Conservation (phyloP, 2,329 filamentous ascomycete species). For the Triangularia setosa region DNA sequence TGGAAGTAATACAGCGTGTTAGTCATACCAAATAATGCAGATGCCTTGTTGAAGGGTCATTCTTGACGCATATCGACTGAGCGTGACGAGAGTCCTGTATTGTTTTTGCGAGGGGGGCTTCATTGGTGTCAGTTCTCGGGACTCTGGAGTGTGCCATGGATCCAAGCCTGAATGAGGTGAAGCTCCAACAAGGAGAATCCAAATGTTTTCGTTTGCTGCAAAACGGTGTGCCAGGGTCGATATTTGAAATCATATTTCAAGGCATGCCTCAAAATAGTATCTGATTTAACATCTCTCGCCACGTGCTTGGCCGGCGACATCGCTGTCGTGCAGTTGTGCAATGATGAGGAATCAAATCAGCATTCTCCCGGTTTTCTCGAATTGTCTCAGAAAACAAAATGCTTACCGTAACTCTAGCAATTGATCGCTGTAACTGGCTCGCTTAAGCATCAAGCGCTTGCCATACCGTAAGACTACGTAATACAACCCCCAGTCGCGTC, state of each 20-base stretch:
- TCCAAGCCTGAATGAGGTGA: neutral
- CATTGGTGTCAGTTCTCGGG: neutral
- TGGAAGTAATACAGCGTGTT: neutral
- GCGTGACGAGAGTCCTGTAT: neutral
- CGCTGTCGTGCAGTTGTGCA: neutral
- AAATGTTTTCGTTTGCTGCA: neutral
- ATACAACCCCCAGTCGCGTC: neutral
- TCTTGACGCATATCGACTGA: neutral
- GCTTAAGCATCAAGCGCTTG: neutral
- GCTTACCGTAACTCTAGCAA: neutral
- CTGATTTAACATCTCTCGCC: neutral
- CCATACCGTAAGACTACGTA: neutral
- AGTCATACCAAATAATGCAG: neutral
- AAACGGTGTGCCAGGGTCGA: neutral
- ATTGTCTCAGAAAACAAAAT: neutral
- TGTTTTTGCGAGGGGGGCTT: too few species aligned
- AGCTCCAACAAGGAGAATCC: neutral
- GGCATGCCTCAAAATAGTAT: neutral
- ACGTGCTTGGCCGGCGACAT: neutral
- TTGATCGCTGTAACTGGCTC: neutral
- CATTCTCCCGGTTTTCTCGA: neutral
- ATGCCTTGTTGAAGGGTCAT: neutral
- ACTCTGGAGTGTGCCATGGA: neutral
- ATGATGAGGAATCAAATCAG: neutral
- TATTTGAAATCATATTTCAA: neutral